Base-by-base conservation (phyloP, 495 filamentous ascomycete species). In the Penicillium manginii region DNA sequence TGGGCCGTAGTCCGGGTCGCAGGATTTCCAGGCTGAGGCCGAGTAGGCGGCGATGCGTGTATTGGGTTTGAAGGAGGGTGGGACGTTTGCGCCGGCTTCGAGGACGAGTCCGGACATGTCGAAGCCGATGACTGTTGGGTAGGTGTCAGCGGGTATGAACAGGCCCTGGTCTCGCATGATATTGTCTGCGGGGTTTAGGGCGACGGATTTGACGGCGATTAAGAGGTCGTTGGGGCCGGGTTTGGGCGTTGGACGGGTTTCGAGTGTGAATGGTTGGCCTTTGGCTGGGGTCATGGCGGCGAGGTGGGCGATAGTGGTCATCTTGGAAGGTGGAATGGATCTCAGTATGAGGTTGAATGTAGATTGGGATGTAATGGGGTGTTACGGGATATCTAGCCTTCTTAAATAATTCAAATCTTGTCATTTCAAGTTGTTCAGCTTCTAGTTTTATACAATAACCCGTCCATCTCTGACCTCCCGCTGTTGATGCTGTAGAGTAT, bases 141-240 rank as follows among this genome's bases (percentile, higher is more conserved):
- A 81, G 19, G 37, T 46, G 22, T 69, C 29, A 17, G 37, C 40
- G 22, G 70, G 32, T 47, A 81, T 68, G 58, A 71, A 65, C 62
- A 79, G 70, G 58, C 77, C 78, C 19, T 63, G 58, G 19, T 75
- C 67, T 22, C 72, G 78, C 65, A 73, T 72, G 35, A 54, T 18
- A 45, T 17, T 59, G 63, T 83, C 80, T 59, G 78, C 60, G 1
- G 78, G 79, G 62, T 84, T 85, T 48, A 84, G 64, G 22, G 80
- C 80, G 22, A 83, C 53, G 18, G 81, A 72, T 54, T 81, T 77
- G 57, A 79, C 73, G 8, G 61, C 68, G 56, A 84, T 70, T 33
- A 84, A 77, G 60, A 84, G 68, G 35, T 84, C 78, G 33, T 63
- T 65, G 22, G 79, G 76, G 3, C 79, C 81, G 55, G 78, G 54